These are phyloP conservation scores for Aegilops tauschii DNA, from an alignment of 176 grass and related monocot genomes.

Conservation along the genomic window DNA sequence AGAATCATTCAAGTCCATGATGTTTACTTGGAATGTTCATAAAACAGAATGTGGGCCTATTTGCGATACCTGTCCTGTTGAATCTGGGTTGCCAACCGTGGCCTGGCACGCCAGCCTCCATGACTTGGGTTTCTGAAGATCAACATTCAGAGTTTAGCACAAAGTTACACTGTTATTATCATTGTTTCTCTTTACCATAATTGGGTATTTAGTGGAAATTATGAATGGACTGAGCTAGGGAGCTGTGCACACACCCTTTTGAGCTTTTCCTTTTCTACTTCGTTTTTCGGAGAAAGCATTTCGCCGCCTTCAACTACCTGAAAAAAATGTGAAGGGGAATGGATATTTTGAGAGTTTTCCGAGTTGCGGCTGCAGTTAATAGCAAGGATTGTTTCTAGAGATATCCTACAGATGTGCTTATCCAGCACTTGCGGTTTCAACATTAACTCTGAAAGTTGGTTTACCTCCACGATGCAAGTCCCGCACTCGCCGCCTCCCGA, in stretches of 20 bases:
- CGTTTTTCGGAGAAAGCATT: slow-evolving; percentile 64
- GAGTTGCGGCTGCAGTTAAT: neutral
- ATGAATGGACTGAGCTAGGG: neutral
- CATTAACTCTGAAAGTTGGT: neutral
- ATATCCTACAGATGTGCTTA: too few relatives aligned
- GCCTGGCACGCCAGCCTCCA: slow-evolving; percentile 97
- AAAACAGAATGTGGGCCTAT: neutral
- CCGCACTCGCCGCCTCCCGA: slow-evolving; percentile 69
- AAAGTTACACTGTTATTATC: neutral
- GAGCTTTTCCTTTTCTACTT: slow-evolving; percentile 71
- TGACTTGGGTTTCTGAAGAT: slow-evolving; percentile 71
- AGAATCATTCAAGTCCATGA: neutral
- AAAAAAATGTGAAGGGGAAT: neutral
- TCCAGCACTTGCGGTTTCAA: too few relatives aligned
- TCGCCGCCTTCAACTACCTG: slow-evolving; percentile 85
- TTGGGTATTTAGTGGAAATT: neutral
- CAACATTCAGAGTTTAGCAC: neutral
- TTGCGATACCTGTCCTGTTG: slow-evolving; percentile 58
- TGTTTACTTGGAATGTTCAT: neutral
- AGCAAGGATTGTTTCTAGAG: neutral
- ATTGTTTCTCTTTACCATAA: neutral
- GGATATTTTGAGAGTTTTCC: neutral
- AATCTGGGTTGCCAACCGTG: slow-evolving; percentile 72
- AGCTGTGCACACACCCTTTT: slow-evolving; percentile 51
- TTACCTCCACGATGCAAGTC: slow-evolving; percentile 88